Base-by-base conservation (phyloP, 1,284 basidiomycete genomes). In the Ustilago tritici region DNA sequence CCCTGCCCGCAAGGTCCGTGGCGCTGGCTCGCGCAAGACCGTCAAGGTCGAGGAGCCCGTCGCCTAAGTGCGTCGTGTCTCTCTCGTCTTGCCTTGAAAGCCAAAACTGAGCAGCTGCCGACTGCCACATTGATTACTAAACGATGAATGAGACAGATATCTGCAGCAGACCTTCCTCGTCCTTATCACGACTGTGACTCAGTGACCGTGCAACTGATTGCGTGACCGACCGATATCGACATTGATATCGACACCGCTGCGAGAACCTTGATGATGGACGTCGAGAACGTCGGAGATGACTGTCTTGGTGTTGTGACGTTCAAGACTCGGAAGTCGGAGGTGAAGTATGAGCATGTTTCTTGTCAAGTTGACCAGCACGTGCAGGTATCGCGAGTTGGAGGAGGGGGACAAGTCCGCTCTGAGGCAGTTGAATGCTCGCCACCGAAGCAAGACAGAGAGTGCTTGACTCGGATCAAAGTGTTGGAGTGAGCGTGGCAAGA, bases 1-100 rank as follows among this genome's bases (percentile, higher is more conserved):
- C 56, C 75, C 64, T 53, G 72, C 73, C 58, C 68, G 68, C 61
- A 80, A 76, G 76, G 64, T 65, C 38, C 71, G 79, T 32, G 76
- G 79, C 52, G 58, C 76, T 53, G 74, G 69, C 50, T n/a, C 69
- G 11, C 63, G 63, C 65, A 77, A 79, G 70, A 70, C 67, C 62
- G 68, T 76, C 74, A 60, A 70, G 62, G 15, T 76, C 60, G 62
- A 76, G 72, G 41, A 66, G 65, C 41, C 72, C 60, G 53, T 47
- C 36, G 73, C 76, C 68, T 75, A 72, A 76, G 34, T 41, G 53
- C 54, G 55, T 28, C 52, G 46, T 3, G 23, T 28, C 23, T 17
- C 19, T 43, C 53, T 43, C n/a, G 43, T 46, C 43, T 52, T 41
- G 19, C 40, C 36, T 23, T 6, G 38, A 23, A 49, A 32, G 6